phyloP scores from a whole-genome alignment of 2,329 filamentous ascomycete genomes.

The Claviceps africana region DNA sequence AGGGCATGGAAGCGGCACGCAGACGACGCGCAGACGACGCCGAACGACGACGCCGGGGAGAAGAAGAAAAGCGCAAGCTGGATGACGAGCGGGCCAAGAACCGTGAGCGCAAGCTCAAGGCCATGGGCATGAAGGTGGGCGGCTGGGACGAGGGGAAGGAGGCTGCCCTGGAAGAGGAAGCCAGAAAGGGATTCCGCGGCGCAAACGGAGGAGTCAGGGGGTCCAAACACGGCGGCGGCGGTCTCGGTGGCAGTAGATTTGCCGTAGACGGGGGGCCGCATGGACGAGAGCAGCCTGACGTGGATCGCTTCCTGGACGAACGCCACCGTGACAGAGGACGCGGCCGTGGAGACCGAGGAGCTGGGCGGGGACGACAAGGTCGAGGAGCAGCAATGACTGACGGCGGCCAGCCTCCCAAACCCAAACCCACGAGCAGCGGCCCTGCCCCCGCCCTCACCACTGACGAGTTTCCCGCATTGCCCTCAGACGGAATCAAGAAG shows the following conservation, averaged over 20 bases:
- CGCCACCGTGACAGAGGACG: conserved; percentile 18
- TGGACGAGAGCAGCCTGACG: conserved; percentile 16
- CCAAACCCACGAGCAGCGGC: conserved; percentile 5
- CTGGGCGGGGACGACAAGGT: conserved; percentile 21
- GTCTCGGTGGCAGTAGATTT: conserved; percentile 29
- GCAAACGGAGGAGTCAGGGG: conserved; percentile 28
- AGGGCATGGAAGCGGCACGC: conserved; percentile 41
- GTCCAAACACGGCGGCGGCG: conserved; percentile 16
- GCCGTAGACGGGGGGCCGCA: conserved; percentile 19
- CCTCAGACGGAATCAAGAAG: conserved; percentile 14
- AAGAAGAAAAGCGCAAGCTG: conserved; percentile 36
- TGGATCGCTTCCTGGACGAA: conserved; percentile 24
- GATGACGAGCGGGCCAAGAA: conserved; percentile 49
- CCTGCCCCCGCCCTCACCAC: conserved; percentile 12
- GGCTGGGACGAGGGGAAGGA: conserved; percentile 48
- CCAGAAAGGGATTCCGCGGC: conserved; percentile 26
- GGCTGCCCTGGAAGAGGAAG: conserved; percentile 26
- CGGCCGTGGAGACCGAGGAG: conserved; percentile 17
- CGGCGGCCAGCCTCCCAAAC: conserved; percentile 7
- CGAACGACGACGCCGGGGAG: conserved; percentile 34
- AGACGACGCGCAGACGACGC: conserved; percentile 37
- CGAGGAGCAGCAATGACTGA: conserved; percentile 6
- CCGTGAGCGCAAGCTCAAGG: conserved; percentile 45
- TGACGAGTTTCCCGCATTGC: conserved; percentile 24
- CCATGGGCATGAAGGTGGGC: conserved; percentile 38